A percentile compares a stretch with the other conserved stretches of the same genome.
These are phyloP conservation scores for Nannochloropsis gaditana DNA, from an alignment of 108 stramenopile species.

Conservation along the genomic window DNA sequence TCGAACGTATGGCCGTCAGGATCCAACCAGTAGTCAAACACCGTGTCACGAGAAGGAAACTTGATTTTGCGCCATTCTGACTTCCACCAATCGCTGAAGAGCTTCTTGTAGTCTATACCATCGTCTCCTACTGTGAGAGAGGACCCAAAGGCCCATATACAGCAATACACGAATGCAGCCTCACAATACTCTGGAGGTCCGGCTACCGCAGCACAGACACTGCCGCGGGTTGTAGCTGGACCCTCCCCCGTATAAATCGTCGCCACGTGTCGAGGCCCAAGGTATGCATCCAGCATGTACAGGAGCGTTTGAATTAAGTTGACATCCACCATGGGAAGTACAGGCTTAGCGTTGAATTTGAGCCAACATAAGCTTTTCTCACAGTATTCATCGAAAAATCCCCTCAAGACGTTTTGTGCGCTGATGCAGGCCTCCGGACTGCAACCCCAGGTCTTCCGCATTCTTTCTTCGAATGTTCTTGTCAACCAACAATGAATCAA, in stretches of 20 bases:
- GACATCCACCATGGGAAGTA: slow-evolving; percentile 63
- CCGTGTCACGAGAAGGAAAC: slow-evolving; percentile 66
- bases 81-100: slow-evolving; percentile 69
- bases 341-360: slow-evolving; percentile 51
- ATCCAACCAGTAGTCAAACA: slow-evolving; percentile 80
- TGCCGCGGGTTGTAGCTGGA: not conserved
- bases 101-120: slow-evolving; percentile 66
- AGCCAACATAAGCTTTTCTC: slow-evolving; percentile 51
- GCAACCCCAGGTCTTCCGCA: slow-evolving; percentile 25
- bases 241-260: not conserved
- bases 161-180: slow-evolving; percentile 64
- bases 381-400: slow-evolving; percentile 56
- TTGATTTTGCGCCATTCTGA: slow-evolving; percentile 65
- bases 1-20: slow-evolving; percentile 61
- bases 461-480: slow-evolving; percentile 36
- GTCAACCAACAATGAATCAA: slow-evolving; percentile 65
- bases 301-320: slow-evolving; percentile 61
- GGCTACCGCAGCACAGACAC: not conserved
- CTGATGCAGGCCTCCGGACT: not conserved
- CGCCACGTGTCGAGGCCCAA: slow-evolving; percentile 55
- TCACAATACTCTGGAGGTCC: slow-evolving; percentile 56
- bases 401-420: slow-evolving; percentile 18
- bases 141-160: slow-evolving; percentile 70
- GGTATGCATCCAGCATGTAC: slow-evolving; percentile 64
- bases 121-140: slow-evolving; percentile 61